Evolutionary conservation across 139 green algal species (phyloP), one percentile per base, ranked within the genome.

Genomic region (Volvox africanus): DNA sequence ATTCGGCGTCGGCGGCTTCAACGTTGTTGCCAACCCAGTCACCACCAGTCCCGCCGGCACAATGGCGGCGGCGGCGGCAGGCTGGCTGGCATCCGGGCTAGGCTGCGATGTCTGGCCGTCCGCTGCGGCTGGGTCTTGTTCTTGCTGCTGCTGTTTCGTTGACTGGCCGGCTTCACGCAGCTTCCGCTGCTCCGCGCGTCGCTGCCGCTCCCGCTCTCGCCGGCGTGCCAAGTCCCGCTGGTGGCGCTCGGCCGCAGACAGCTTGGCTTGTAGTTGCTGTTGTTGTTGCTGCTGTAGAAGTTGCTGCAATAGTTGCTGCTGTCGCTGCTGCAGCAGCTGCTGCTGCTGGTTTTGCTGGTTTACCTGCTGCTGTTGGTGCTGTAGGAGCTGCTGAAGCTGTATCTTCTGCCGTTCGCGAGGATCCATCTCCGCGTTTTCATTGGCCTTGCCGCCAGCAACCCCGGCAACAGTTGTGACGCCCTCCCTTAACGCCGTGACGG

Each of bases 171-270:
- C 36, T 50, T 90, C 86, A 17, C 71, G 44, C 20, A 90, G 30
- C 50, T 62, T 32, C 9, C 61, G 61, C 50, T 77, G 30, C 71
- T 90, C 86, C 26, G 86, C 86, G 9, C 86, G 86, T 5, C 86
- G 71, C 86, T 84, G 44, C 50, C 86, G 71, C 86, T 90, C 86
- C 20, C 86, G 86, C n/a, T 90, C 86, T 2, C 86, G 86, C 18
- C 86, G 37, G 2, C 73, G 50, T 22, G 86, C 86, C n/a, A 90
- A 75, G 2, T 90, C 86, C 20, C 86, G 71, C 86, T 90, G 71
- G 55, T 90, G 86, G 1, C 86, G 86, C 86, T 90, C 86, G 21
- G 86, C 73, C 1, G 86, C 86, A n/a, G 86, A 44, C 30, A 90
- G 68, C 69, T 77, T 76, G 16, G 30, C 17, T 30, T 61, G 71